These are phyloP conservation scores for Penicillium subrubescens DNA, from an alignment of 495 filamentous ascomycete genomes.

Conservation along the genomic window DNA sequence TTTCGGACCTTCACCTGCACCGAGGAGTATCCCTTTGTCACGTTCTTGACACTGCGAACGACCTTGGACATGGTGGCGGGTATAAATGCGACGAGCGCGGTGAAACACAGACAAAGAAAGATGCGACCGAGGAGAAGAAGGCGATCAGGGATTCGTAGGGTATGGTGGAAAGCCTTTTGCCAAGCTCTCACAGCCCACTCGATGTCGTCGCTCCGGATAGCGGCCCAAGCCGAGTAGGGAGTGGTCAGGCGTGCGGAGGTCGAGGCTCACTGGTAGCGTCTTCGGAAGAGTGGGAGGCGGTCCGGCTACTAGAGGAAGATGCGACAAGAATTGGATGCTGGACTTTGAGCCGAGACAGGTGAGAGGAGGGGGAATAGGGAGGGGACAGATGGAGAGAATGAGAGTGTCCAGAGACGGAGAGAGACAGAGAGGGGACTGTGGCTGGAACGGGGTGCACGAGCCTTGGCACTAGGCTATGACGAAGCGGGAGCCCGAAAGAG, in stretches of 20 bases:
- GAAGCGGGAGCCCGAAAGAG: constrained; percentile 21
- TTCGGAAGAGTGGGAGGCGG: constrained; percentile 8
- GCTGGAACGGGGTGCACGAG: constrained; percentile 32
- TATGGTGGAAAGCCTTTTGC: constrained; percentile 17
- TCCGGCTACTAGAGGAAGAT: constrained; percentile 9
- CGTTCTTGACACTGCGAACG: constrained; percentile 98
- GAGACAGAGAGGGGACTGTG: constrained; percentile 31
- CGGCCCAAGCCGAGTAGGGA: constrained; percentile 20
- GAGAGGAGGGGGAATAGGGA: constrained; percentile 1
- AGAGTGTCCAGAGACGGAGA: constrained; percentile 20
- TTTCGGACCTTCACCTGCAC: constrained; percentile 99
- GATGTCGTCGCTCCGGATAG: constrained; percentile 21
- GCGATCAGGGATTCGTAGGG: constrained; percentile 16
- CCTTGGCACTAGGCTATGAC: constrained; percentile 33
- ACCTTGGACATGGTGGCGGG: constrained; percentile 84
- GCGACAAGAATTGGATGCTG: constrained; percentile 6
- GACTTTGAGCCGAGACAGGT: background rate
- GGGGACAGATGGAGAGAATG: constrained; percentile 3
- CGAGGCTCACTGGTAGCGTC: constrained; percentile 3
- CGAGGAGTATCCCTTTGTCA: constrained; percentile 97
- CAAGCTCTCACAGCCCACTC: constrained; percentile 30
- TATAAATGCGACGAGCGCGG: constrained; percentile 20
- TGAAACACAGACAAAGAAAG: background rate
- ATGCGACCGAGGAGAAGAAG: constrained; percentile 13
- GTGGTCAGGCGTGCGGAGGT: constrained; percentile 15